A percentile compares a stretch with the other conserved stretches of the same genome.
These are phyloP conservation scores for Boletus tomentosulus DNA, from an alignment of 768 basidiomycete genomes.

Conservation along the genomic window DNA sequence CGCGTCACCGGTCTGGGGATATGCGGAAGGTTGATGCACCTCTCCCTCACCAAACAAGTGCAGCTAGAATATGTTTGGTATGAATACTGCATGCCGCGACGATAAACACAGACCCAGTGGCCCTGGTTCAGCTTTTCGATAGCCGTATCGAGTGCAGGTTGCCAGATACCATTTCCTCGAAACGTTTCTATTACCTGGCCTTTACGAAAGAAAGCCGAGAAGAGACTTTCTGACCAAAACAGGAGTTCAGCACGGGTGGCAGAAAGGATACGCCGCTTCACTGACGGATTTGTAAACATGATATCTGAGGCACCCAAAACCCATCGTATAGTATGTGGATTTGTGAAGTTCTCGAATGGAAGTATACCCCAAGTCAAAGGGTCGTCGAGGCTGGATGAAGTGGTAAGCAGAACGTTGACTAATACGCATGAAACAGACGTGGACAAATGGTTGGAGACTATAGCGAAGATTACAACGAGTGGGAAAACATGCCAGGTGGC, in stretches of 20 bases:
- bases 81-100: not conserved
- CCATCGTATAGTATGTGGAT: slow-evolving; percentile 71
- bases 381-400: slow-evolving; percentile 62
- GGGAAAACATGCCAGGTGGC: slow-evolving; percentile 2
- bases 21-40: slow-evolving; percentile 67
- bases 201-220: slow-evolving; percentile 79
- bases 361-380: slow-evolving; percentile 86
- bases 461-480: slow-evolving; percentile 3
- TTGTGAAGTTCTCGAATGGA: slow-evolving; percentile 58
- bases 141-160: slow-evolving; percentile 80
- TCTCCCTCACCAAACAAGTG: slow-evolving; percentile 91
- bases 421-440: slow-evolving; percentile 51
- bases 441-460: slow-evolving; percentile 93
- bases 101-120: slow-evolving; percentile 64
- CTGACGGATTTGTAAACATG: slow-evolving; percentile 91
- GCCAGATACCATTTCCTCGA: slow-evolving; percentile 85
- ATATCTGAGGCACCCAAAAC: slow-evolving; percentile 90
- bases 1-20: slow-evolving; percentile 41
- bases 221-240: slow-evolving; percentile 51
- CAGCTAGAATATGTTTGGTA: slow-evolving; percentile 47
- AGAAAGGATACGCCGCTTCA: slow-evolving; percentile 4
- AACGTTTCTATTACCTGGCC: slow-evolving; percentile 94
- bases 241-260: slow-evolving; percentile 11
- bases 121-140: slow-evolving; percentile 77
- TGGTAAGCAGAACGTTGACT: slow-evolving; percentile 1